A percentile compares a stretch with the other conserved stretches of the same genome.
These are phyloP conservation scores for Tulasnella sp. DNA, from an alignment of 768 basidiomycete genomes.

Conservation along the genomic window DNA sequence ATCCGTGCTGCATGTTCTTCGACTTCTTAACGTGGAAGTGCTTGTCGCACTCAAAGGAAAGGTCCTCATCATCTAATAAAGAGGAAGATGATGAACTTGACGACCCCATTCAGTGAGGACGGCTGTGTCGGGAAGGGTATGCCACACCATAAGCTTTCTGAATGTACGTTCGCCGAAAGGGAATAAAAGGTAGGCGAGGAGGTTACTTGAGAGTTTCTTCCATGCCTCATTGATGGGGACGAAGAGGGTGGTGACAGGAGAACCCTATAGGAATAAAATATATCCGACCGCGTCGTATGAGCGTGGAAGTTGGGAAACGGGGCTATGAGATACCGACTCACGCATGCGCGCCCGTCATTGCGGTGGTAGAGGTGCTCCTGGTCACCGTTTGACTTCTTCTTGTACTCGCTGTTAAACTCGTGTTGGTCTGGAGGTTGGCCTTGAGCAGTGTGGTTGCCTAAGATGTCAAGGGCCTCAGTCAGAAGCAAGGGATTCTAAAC, in stretches of 20 bases:
- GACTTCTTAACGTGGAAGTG: slow-evolving; percentile 14
- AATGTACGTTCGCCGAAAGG: slow-evolving; percentile 27
- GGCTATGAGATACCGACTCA: too few relatives aligned
- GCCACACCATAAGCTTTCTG: slow-evolving; percentile 27
- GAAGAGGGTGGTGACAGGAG: slow-evolving; percentile 21
- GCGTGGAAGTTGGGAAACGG: too few relatives aligned
- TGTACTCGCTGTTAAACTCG: slow-evolving; percentile 4
- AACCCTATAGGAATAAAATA: neutral
- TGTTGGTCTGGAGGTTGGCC: slow-evolving; percentile 6
- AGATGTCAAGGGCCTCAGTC: too few relatives aligned
- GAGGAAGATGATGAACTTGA: neutral
- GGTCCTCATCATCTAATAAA: neutral
- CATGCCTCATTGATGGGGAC: slow-evolving; percentile 30
- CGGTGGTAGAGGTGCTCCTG: neutral
- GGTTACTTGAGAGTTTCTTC: slow-evolving; percentile 25
- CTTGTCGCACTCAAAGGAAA: slow-evolving; percentile 13
- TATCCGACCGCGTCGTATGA: too few relatives aligned
- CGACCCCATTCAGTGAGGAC: slow-evolving; percentile 13
- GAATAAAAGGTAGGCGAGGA: slow-evolving; percentile 30
- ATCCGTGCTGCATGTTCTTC: slow-evolving; percentile 5
- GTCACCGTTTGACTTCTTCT: slow-evolving; percentile 7
- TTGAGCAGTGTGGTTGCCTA: slow-evolving; percentile 6
- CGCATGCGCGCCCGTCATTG: neutral
- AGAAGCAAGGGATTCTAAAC: neutral
- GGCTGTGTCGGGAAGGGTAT: slow-evolving; percentile 20